Conservation (phyloP, 2,329 filamentous ascomycete genomes). For the Colletotrichum trifolii region DNA sequence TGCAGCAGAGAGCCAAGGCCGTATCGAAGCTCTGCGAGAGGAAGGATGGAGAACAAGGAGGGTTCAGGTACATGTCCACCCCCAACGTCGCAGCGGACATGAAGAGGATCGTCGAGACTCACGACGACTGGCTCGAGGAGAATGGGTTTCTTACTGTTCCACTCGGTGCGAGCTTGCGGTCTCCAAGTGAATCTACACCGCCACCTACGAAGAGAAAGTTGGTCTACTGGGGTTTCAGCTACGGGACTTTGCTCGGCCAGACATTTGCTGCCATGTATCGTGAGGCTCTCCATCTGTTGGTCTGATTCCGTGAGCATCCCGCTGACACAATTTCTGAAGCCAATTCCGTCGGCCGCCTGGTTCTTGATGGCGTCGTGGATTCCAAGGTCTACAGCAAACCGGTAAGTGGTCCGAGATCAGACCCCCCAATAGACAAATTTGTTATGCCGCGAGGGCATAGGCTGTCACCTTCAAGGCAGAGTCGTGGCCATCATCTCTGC, state of each 20-base stretch:
- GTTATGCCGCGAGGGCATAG: too few species aligned
- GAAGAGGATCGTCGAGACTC: constrained; percentile 36
- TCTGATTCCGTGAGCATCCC: neutral
- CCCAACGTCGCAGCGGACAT: constrained; percentile 39
- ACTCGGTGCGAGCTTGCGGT: constrained; percentile 2
- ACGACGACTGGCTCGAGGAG: constrained; percentile 31
- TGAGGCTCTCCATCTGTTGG: neutral
- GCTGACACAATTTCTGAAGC: constrained; percentile 17
- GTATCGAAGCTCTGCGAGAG: constrained; percentile 46
- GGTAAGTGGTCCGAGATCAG: constrained; percentile 21
- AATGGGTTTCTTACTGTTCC: constrained; percentile 25
- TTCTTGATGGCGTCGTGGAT: constrained; percentile 46
- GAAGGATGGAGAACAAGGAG: constrained; percentile 40
- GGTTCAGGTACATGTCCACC: constrained; percentile 36
- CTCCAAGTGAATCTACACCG: constrained; percentile 13
- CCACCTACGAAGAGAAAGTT: constrained; percentile 39
- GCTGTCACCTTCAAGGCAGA: too few species aligned
- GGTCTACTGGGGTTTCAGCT: constrained; percentile 51
- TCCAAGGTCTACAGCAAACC: constrained; percentile 48
- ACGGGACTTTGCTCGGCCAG: constrained; percentile 50
- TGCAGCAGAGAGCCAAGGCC: constrained; percentile 44
- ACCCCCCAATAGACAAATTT: too few species aligned
- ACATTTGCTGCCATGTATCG: constrained; percentile 52
- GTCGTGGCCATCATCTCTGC: too few species aligned
- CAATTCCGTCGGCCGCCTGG: constrained; percentile 44